Evolutionary conservation across 2,329 filamentous ascomycete species (phyloP).

Genomic region (Ambrosiella beaveri): DNA sequence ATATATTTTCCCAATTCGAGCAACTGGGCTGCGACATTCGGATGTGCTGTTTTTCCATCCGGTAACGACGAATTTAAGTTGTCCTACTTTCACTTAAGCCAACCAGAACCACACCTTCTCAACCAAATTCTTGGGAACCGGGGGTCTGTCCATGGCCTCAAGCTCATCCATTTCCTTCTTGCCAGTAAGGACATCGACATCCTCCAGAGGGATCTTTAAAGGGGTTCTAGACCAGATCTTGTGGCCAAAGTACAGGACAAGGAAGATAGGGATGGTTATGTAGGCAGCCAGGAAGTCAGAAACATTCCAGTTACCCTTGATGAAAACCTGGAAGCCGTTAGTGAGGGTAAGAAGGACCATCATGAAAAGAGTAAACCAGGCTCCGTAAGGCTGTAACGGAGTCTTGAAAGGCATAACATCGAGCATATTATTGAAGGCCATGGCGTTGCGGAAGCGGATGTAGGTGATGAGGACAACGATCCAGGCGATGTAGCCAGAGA

Average conservation of each 20-base stretch:
- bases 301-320: constrained; percentile 44
- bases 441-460: constrained; percentile 40
- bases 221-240: constrained; percentile 33
- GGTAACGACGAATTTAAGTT: too few species aligned
- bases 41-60: too few species aligned
- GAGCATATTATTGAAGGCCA: constrained; percentile 33
- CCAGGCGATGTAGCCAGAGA: constrained; percentile 44
- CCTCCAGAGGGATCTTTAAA: constrained; percentile 24
- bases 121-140: constrained; percentile 31
- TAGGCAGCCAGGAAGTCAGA: constrained; percentile 48
- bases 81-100: constrained; percentile 20
- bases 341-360: constrained; percentile 49
- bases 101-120: constrained; percentile 41
- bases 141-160: constrained; percentile 29
- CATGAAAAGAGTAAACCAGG: constrained; percentile 40
- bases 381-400: constrained; percentile 42
- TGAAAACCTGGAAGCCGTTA: constrained; percentile 63
- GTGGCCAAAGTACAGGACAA: constrained; percentile 43
- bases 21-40: too few species aligned
- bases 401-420: constrained; percentile 34
- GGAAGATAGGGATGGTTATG: constrained; percentile 44
- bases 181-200: constrained; percentile 40
- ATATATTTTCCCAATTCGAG: too few species aligned
- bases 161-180: constrained; percentile 46
- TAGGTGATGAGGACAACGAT: constrained; percentile 41